These are phyloP conservation scores for Crucibulum parvulum DNA, from an alignment of 1,284 basidiomycete species.

Conservation along the genomic window DNA sequence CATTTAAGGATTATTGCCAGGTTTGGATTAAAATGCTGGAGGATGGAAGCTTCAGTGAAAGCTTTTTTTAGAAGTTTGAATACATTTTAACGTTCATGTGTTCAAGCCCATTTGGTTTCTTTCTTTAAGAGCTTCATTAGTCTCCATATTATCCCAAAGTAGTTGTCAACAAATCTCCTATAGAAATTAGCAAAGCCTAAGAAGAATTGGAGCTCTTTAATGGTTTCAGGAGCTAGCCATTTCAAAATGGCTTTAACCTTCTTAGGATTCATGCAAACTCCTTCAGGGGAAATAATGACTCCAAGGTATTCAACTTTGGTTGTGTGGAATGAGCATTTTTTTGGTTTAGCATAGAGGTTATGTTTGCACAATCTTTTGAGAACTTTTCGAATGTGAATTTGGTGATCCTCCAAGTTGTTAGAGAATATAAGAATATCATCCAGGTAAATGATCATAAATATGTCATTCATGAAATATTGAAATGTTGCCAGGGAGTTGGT, in stretches of 20 bases:
- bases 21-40: background rate
- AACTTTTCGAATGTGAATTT: background rate
- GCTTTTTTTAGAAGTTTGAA: background rate
- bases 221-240: background rate
- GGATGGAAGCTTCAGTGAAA: background rate
- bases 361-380: background rate
- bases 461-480: background rate
- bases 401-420: background rate
- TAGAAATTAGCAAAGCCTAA: slow-evolving; percentile 15
- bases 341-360: background rate
- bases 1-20: slow-evolving; percentile 4
- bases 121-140: background rate
- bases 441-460: background rate
- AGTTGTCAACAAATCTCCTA: background rate
- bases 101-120: background rate
- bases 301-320: no score
- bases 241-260: background rate
- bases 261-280: background rate
- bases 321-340: background rate
- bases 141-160: background rate
- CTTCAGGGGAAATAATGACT: background rate
- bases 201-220: background rate
- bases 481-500: background rate
- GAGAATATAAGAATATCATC: background rate
- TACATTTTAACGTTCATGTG: background rate